Evolutionary conservation across 2,329 filamentous ascomycete species (phyloP), one percentile per base, ranked within the genome.

Genomic region (Ascosphaera aggregata): DNA sequence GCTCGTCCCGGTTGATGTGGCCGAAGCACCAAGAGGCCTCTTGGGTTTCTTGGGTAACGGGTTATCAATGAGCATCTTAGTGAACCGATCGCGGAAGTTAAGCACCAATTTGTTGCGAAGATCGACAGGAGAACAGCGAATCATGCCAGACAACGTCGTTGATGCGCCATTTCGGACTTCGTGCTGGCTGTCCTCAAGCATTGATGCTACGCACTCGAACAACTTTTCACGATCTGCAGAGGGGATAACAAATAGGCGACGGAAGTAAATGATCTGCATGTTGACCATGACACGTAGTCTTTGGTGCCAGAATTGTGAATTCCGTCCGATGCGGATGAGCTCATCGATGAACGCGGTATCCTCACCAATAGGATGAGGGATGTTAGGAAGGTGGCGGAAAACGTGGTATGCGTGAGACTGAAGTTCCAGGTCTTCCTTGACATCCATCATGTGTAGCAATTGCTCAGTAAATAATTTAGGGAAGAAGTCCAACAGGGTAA

Each of bases 381-480:
- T 82, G 54, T 98, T 98, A 11, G 89, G 84, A 13, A 98, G 64
- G 52, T 98, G 86, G 4, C 86, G 78, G 63, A 95, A 98, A 34
- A 98, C 89, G 51, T 93, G 84, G 53, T 95, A 98, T 0, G 89
- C 86, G 7, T 94, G 68, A 8, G 80, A 77, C 65, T 94, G 91
- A 2, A 98, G 68, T 56, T 98, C 91, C 0, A 82, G 84, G 50
- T 98, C 89, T 56, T 98, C 89, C 56, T 95, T 95, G 54, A 98
- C 82, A 52, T 98, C 89, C 86, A 98, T 98, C 89, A 98, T 98
- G 63, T 98, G 85, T 39, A 98, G 63, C 11, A 98, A 70, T 54
- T 94, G 80, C 49, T 89, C 80, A 55, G 92, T 89, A 51, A 95
- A 86, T 0, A 78, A 67, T 27, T 80, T 69, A 0, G 84, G 79